Base-by-base conservation (phyloP, 1,284 basidiomycete genomes). In the Tilletia caries region DNA sequence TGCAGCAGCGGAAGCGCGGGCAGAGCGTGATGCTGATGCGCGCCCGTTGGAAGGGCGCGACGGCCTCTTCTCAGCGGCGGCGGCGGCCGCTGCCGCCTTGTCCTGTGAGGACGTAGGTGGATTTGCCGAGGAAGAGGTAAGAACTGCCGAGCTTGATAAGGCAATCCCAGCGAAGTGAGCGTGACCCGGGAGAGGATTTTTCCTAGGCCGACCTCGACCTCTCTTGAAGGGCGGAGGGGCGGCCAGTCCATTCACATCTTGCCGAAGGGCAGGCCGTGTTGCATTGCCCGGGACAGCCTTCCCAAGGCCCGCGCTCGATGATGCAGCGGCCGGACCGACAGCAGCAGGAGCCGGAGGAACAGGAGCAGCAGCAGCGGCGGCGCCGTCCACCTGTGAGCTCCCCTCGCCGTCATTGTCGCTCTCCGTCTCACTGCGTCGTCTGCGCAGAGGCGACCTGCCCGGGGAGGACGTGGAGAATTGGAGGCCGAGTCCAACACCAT, bases 391-490 rank as follows among this genome's bases (percentile, higher is more conserved):
- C 8, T 25, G 48, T 18, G 48, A n/a, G 48, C 13, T 18, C 12
- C 13, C 12, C 23, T 50, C 48, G 48, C 34, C 58, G 5, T 29
- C 5, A 15, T 62, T 33, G 58, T 62, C 58, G 58, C 58, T 62
- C 29, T 62, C 58, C 12, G 58, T 62, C 58, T 62, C 29, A 29
- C 58, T 62, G 32, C 58, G 58, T 10, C 58, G 29, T 15, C 58
- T 33, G 20, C 58, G 29, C 33, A 33, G 15, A 20, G 58, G 58
- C 13, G 58, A 62, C 15, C 33, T 25, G 12, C 18, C 32, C 3
- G 58, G 58, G 18, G 58, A 33, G 29, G 33, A 34, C 23, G 32
- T 33, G 33, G 29, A 23, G 29, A 65, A n/a, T 12, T 10, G 23
- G 43, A 46, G 13, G 18, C 64, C 41, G 1, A 65, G 64, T 4